phyloP scores from a whole-genome alignment of 352 stramenopile species.

The Globisporangium parvum region DNA sequence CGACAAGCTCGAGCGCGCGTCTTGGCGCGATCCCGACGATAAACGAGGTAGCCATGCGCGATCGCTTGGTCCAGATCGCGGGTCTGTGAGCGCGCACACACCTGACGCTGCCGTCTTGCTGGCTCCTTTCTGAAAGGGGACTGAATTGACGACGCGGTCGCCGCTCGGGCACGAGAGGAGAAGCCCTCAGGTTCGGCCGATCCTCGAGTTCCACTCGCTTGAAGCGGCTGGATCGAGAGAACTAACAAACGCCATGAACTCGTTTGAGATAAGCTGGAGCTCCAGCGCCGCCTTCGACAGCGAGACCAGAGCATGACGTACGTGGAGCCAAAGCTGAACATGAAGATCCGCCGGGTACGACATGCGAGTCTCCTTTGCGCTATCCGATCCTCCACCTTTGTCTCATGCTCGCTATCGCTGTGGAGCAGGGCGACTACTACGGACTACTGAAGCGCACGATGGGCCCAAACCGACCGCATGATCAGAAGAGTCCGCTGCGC shows the following conservation, averaged over 20 bases:
- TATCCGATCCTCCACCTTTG: background rate
- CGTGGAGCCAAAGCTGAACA: constrained; percentile 52
- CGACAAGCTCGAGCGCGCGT: background rate
- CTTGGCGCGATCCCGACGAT: constrained; percentile 7
- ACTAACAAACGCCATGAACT: background rate
- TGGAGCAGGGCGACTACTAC: constrained; percentile 54
- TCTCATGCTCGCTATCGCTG: background rate
- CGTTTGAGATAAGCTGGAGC: constrained; percentile 5
- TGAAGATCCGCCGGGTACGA: constrained; percentile 49
- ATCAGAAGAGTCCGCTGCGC: constrained; percentile 12
- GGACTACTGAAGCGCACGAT: constrained; percentile 37
- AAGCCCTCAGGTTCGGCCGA: constrained; percentile 9
- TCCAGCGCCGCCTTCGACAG: constrained; percentile 26
- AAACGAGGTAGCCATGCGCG: constrained; percentile 6
- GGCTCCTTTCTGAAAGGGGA: constrained; percentile 3
- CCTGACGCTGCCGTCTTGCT: background rate
- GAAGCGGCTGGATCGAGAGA: background rate
- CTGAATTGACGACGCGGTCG: constrained; percentile 11
- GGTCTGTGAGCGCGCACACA: too few species aligned
- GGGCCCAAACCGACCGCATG: constrained; percentile 8
- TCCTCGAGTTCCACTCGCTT: background rate
- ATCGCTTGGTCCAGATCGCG: background rate
- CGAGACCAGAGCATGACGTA: constrained; percentile 43
- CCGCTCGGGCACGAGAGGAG: constrained; percentile 1
- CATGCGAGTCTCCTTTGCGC: background rate